Conservation (phyloP, 2,329 filamentous ascomycete genomes). For the Claviceps purpurea region DNA sequence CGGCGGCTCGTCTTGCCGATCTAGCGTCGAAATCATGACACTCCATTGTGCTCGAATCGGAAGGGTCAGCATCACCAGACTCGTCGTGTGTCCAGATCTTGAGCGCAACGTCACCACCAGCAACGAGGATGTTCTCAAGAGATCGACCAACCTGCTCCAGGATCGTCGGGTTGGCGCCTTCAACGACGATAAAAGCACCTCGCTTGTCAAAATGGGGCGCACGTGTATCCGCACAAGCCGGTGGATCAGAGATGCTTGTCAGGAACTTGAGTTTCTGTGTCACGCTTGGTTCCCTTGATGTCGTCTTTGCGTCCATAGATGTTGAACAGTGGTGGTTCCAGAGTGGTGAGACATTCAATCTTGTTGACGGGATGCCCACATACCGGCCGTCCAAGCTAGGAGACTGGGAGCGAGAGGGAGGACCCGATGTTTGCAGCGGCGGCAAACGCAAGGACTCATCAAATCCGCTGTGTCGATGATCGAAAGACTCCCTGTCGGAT, state of each 20-base stretch:
- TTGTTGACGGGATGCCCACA: constrained; percentile 14
- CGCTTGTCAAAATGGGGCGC: constrained; percentile 31
- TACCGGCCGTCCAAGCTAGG: constrained; percentile 15
- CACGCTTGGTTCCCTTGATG: constrained; percentile 44
- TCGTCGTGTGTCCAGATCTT: constrained; percentile 29
- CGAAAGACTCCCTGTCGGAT: constrained; percentile 15
- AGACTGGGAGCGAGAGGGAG: constrained; percentile 17
- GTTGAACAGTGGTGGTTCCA: not conserved
- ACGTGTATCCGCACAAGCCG: constrained; percentile 27
- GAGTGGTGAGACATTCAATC: constrained; percentile 10
- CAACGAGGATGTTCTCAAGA: constrained; percentile 49
- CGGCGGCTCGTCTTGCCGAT: not conserved
- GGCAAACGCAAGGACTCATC: constrained; percentile 41
- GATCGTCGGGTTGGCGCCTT: constrained; percentile 50
- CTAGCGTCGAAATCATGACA: not conserved
- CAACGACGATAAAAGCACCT: constrained; percentile 73
- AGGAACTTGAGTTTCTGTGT: constrained; percentile 66
- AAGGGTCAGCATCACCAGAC: not conserved
- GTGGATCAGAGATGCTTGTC: constrained; percentile 59
- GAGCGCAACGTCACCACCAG: constrained; percentile 27
- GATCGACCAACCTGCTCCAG: constrained; percentile 45
- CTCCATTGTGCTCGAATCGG: constrained; percentile 1
- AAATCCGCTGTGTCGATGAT: constrained; percentile 32
- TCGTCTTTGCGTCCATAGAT: constrained; percentile 20
- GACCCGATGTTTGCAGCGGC: constrained; percentile 33